Evolutionary conservation across 2,329 filamentous ascomycete genomes (phyloP).

Genomic region (Colletotrichum tropicale): DNA sequence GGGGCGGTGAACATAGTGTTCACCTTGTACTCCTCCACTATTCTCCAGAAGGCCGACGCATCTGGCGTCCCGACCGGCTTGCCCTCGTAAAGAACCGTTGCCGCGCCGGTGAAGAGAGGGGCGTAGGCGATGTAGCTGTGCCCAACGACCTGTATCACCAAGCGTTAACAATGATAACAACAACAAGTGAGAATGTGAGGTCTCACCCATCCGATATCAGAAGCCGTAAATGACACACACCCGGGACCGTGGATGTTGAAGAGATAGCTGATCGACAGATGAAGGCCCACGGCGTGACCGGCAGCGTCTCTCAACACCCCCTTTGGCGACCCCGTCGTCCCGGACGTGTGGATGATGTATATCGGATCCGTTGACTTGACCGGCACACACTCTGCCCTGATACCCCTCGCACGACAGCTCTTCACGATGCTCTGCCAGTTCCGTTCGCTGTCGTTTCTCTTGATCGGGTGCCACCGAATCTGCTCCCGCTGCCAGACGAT

Average conservation of each 20-base stretch:
- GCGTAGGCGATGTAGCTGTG: conserved; percentile 84
- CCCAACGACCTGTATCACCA: conserved; percentile 57
- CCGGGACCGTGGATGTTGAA: conserved; percentile 84
- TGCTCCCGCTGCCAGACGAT: conserved; percentile 87
- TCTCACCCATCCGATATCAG: conserved; percentile 84
- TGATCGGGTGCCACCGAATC: conserved; percentile 73
- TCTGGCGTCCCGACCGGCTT: conserved; percentile 91
- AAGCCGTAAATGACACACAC: conserved; percentile 76
- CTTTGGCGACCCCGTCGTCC: conserved; percentile 83
- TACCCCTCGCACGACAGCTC: conserved; percentile 68
- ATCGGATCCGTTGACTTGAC: conserved; percentile 78
- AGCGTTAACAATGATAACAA: background rate
- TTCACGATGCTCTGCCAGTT: conserved; percentile 81
- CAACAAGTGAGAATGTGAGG: background rate
- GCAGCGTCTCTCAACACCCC: conserved; percentile 83
- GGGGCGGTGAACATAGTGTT: conserved; percentile 87
- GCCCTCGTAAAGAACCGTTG: conserved; percentile 91
- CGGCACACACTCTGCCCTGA: conserved; percentile 77
- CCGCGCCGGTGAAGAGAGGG: conserved; percentile 82
- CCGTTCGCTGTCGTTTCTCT: conserved; percentile 70
- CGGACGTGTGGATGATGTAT: conserved; percentile 91
- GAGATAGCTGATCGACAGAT: conserved; percentile 81
- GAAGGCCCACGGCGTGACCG: conserved; percentile 85
- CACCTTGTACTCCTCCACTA: conserved; percentile 84
- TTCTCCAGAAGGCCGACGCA: conserved; percentile 85